These are phyloP conservation scores for Cystobasidiopsis lactophilus DNA, from an alignment of 768 basidiomycete species.

Conservation along the genomic window DNA sequence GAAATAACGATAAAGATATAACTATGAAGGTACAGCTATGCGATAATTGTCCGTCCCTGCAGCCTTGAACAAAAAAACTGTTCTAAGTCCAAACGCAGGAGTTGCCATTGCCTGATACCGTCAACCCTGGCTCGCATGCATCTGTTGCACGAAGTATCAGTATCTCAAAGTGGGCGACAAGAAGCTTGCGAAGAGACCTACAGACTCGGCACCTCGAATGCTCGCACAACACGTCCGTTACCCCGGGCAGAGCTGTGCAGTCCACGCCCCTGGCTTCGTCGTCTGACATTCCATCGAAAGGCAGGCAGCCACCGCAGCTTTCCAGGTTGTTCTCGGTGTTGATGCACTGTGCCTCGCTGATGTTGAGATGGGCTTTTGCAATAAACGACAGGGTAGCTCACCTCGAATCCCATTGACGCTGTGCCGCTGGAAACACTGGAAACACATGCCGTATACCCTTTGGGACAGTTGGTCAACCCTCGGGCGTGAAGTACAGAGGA, in stretches of 20 bases:
- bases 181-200: slow-evolving; percentile 1
- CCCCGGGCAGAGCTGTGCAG: slow-evolving; percentile 44
- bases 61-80: too few species aligned
- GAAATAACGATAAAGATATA: too few species aligned
- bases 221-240: slow-evolving; percentile 50
- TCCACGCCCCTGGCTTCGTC: slow-evolving; percentile 37
- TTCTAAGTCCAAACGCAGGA: slow-evolving; percentile 7
- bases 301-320: slow-evolving; percentile 52
- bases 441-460: slow-evolving; percentile 6
- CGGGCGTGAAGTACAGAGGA: too few species aligned
- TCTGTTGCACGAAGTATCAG: background rate
- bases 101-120: slow-evolving; percentile 5
- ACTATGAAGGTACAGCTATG: too few species aligned
- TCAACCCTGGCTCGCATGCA: slow-evolving; percentile 6
- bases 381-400: background rate
- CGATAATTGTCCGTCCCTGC: too few species aligned
- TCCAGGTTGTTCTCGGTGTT: slow-evolving; percentile 41
- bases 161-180: background rate
- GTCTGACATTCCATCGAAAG: slow-evolving; percentile 20
- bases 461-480: slow-evolving; percentile 7
- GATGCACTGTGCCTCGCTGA: slow-evolving; percentile 25
- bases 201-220: slow-evolving; percentile 22
- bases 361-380: background rate
- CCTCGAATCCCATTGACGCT: slow-evolving; percentile 8
- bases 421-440: background rate